These are phyloP conservation scores for Potentilla sterilis DNA, from an alignment of 306 rosid species.

Conservation along the genomic window DNA sequence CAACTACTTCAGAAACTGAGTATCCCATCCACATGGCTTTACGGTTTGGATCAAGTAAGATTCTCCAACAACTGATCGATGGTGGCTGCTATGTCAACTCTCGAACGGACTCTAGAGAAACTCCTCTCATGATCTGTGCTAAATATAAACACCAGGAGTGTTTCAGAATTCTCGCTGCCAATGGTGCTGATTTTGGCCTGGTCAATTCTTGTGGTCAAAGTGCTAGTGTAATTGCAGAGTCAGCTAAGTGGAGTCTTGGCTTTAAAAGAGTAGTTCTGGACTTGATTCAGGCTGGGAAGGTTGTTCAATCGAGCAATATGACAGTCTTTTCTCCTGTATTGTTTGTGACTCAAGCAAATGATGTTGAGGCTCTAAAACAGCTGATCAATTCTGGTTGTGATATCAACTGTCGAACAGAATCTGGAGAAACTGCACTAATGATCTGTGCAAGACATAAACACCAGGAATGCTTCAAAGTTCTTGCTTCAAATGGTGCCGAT, in stretches of 20 bases:
- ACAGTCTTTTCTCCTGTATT: slow-evolving; percentile 40
- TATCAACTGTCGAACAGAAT: slow-evolving; percentile 43
- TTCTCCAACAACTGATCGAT: slow-evolving; percentile 37
- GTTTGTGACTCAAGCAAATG: slow-evolving; percentile 41
- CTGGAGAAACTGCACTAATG: slow-evolving; percentile 53
- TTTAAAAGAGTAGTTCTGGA: slow-evolving; percentile 36
- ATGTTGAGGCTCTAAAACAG: slow-evolving; percentile 44
- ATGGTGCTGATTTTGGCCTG: slow-evolving; percentile 57
- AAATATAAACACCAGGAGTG: slow-evolving; percentile 42
- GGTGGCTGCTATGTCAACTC: slow-evolving; percentile 48
- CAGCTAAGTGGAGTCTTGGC: slow-evolving; percentile 38
- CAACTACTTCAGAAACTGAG: slow-evolving; percentile 31
- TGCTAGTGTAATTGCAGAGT: slow-evolving; percentile 39
- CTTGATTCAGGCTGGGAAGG: slow-evolving; percentile 31
- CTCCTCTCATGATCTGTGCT: slow-evolving; percentile 50
- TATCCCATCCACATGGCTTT: slow-evolving; percentile 52
- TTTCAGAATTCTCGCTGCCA: slow-evolving; percentile 43
- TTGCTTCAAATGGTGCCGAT: slow-evolving; percentile 58
- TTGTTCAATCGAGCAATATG: slow-evolving; percentile 41
- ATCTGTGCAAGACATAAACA: slow-evolving; percentile 39
- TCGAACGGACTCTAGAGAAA: slow-evolving; percentile 43
- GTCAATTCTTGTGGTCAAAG: slow-evolving; percentile 43
- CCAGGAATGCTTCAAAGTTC: slow-evolving; percentile 45
- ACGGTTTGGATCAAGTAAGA: slow-evolving; percentile 30
- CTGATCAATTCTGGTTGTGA: slow-evolving; percentile 39